These are phyloP conservation scores for Lactarius indigo DNA, from an alignment of 768 basidiomycete genomes.

Conservation along the genomic window DNA sequence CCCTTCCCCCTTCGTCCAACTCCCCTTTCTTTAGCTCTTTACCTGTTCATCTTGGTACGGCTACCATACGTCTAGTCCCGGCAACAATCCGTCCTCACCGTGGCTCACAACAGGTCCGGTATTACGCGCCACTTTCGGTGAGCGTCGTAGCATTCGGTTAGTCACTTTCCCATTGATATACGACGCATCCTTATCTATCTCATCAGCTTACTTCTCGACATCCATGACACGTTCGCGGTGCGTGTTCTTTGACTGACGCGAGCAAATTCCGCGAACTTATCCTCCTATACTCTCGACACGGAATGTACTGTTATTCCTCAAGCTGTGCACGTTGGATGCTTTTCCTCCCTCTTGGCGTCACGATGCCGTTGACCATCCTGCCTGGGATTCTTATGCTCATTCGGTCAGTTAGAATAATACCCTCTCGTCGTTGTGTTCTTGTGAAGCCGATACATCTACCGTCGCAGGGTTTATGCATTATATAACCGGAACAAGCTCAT, in stretches of 20 bases:
- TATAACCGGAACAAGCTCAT: conserved; percentile 23
- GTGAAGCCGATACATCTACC: neutral
- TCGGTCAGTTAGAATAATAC: conserved; percentile 7
- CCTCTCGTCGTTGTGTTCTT: neutral
- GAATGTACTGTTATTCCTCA: neutral
- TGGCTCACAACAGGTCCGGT: conserved; percentile 14
- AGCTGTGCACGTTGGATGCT: conserved; percentile 24
- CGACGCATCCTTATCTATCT: neutral
- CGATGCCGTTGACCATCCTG: conserved; percentile 20
- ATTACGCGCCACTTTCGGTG: conserved; percentile 20
- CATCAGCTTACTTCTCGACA: conserved; percentile 23
- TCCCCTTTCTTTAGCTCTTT: conserved; percentile 16
- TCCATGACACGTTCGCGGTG: conserved; percentile 24
- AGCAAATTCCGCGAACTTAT: neutral
- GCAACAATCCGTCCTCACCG: neutral
- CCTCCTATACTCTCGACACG: too few species aligned
- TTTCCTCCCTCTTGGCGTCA: conserved; percentile 25
- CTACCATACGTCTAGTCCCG: neutral
- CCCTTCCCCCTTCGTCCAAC: neutral
- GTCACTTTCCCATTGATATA: neutral
- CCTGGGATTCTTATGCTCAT: conserved; percentile 26
- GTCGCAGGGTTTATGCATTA: conserved; percentile 23
- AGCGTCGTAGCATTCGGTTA: conserved; percentile 22
- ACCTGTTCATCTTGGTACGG: conserved; percentile 21
- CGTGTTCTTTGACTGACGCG: neutral